Base-by-base conservation (phyloP, 2,329 filamentous ascomycete species). In the Trichoderma aggressivum region DNA sequence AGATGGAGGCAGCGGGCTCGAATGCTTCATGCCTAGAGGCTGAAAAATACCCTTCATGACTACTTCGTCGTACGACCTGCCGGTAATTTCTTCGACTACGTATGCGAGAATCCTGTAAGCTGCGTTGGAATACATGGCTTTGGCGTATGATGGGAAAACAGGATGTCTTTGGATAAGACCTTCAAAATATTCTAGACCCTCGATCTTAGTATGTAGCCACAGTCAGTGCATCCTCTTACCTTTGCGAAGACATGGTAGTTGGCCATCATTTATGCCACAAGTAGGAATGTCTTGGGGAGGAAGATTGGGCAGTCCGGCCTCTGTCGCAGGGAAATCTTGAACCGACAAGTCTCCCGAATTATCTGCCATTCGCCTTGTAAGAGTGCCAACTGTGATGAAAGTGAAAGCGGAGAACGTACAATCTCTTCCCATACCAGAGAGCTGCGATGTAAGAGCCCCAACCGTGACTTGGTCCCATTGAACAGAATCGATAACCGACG, bases 101-200 rank as follows among this genome's bases (percentile, higher is more conserved):
- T 76, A 74, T 26, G 72, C 67, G 8, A 77, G 71, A 11, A 77
- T 72, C 21, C 73, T 68, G 47, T 71, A 75, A n/a, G 73, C 76
- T 24, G 72, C 69, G 21, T 77, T 77, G 66, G 75, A 74, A 61
- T 77, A 77, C 36, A 74, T 60, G 3, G 76, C 71, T 2, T 68
- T 74, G 0, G 73, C 71, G 28, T 73, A 72, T 0, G 75, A 75
- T 16, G 58, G 53, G 53, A 74, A 74, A 12, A 75, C 73, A 4
- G 72, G 70, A 1, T 73, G 72, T 16, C 73, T 72, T 16, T 73
- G 66, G 36, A 67, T 66, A n/a, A 73, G 68, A 4, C 64, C 71
- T 12, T 58, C 26, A 10, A 77, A 73, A 18, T 75, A 75, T 32
- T 76, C 75, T 71, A 11, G 6, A 16, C 18, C 1, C 26, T 14